A percentile compares a stretch with the other conserved stretches of the same genome.
These are phyloP conservation scores for Rhizopus microsporus DNA, from an alignment of 371 early-diverging fungal species.

Conservation along the genomic window DNA sequence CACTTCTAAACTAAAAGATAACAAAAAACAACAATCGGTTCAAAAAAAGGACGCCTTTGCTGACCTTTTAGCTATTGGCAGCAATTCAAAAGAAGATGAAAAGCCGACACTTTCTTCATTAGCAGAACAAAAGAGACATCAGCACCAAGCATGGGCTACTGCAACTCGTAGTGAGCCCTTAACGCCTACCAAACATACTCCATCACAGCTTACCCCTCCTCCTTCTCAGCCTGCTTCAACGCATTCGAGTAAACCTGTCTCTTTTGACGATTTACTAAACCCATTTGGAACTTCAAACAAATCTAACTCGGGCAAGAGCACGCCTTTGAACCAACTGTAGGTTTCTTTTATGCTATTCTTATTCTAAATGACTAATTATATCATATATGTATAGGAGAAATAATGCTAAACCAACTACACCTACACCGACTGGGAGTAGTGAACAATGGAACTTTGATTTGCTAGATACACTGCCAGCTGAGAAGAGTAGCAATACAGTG, in stretches of 20 bases:
- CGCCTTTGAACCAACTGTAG: constrained; percentile 55
- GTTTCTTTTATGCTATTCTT: constrained; percentile 4
- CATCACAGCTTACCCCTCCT: background rate
- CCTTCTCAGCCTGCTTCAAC: constrained; percentile 4
- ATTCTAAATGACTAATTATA: background rate
- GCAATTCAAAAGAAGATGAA: constrained; percentile 17
- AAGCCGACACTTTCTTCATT: constrained; percentile 20
- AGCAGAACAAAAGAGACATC: constrained; percentile 25
- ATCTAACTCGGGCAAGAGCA: constrained; percentile 15
- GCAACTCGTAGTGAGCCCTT: constrained; percentile 6
- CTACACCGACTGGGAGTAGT: constrained; percentile 17
- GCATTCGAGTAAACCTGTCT: constrained; percentile 6
- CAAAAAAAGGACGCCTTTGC: constrained; percentile 41
- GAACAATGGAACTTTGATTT: constrained; percentile 62
- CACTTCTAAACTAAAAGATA: background rate
- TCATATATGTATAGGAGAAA: constrained; percentile 14
- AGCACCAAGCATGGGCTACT: constrained; percentile 12
- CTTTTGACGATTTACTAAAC: constrained; percentile 38
- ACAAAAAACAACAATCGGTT: background rate
- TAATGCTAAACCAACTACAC: constrained; percentile 25
- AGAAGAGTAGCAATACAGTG: constrained; percentile 23
- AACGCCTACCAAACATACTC: background rate
- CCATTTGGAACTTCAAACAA: constrained; percentile 33
- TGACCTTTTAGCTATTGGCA: constrained; percentile 27
- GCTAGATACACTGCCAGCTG: constrained; percentile 24